phyloP scores from a whole-genome alignment of 306 rosid genomes.

The Cucumis hystrix region DNA sequence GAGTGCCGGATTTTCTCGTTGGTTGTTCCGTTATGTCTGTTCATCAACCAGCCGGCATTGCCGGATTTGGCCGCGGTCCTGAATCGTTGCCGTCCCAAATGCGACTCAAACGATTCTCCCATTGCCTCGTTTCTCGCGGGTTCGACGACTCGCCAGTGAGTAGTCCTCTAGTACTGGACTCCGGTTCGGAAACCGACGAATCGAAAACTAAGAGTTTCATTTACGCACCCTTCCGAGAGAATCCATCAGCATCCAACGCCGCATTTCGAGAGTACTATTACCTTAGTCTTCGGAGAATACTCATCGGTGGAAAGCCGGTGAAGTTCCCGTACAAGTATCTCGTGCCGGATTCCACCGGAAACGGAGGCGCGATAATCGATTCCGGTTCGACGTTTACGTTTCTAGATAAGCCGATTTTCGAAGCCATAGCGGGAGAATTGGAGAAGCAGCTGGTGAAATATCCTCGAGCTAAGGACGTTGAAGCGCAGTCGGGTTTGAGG shows the following conservation, averaged over 20 bases:
- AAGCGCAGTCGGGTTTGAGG: slow-evolving; percentile 32
- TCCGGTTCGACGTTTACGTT: slow-evolving; percentile 61
- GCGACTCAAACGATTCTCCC: slow-evolving; percentile 48
- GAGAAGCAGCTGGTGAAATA: slow-evolving; percentile 32
- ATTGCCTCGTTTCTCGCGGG: slow-evolving; percentile 41
- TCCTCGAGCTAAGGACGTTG: slow-evolving; percentile 18
- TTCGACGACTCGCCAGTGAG: slow-evolving; percentile 38
- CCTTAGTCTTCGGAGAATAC: slow-evolving; percentile 29
- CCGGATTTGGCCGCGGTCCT: slow-evolving; percentile 63
- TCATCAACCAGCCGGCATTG: slow-evolving; percentile 58
- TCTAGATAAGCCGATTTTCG: slow-evolving; percentile 42
- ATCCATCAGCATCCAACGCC: slow-evolving; percentile 16
- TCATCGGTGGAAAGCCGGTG: slow-evolving; percentile 33
- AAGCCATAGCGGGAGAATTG: slow-evolving; percentile 30
- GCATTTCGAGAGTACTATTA: slow-evolving; percentile 47
- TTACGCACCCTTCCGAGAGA: slow-evolving; percentile 48
- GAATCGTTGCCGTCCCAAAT: slow-evolving; percentile 24
- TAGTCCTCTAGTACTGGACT: slow-evolving; percentile 43
- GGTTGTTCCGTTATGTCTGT: slow-evolving; percentile 58
- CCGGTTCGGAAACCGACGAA: background rate
- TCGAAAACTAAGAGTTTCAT: slow-evolving; percentile 15
- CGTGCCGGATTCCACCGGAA: slow-evolving; percentile 30
- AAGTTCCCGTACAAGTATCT: slow-evolving; percentile 34
- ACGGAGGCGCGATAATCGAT: slow-evolving; percentile 70
- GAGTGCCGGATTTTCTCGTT: slow-evolving; percentile 27